phyloP scores from a whole-genome alignment of 768 basidiomycete genomes.

The Botryobasidium botryosum region DNA sequence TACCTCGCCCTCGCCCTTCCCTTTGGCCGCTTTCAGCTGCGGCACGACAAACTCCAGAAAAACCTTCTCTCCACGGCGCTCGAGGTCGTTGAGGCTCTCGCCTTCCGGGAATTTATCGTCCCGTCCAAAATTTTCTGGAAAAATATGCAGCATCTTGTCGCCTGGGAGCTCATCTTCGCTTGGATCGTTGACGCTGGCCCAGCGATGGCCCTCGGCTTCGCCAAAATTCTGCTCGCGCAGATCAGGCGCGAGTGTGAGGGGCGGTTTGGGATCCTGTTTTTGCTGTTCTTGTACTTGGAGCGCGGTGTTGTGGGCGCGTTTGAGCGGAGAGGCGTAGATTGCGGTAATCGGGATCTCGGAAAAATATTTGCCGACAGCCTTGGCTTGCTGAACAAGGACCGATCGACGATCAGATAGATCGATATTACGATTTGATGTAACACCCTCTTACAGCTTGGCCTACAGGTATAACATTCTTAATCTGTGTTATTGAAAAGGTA shows the following conservation, averaged over 20 bases:
- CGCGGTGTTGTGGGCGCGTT: conserved; percentile 25
- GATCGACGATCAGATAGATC: too few relatives aligned
- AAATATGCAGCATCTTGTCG: conserved; percentile 5
- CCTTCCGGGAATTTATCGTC: conserved; percentile 21
- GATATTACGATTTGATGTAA: too few relatives aligned
- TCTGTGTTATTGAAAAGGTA: too few relatives aligned
- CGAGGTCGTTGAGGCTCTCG: conserved; percentile 25
- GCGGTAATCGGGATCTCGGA: conserved; percentile 16
- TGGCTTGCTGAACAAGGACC: conserved; percentile 27
- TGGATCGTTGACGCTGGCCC: conserved; percentile 1
- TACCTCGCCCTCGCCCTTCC: conserved; percentile 11
- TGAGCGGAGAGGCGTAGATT: conserved; percentile 23
- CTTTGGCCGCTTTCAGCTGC: conserved; percentile 15
- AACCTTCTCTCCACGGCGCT: conserved; percentile 20
- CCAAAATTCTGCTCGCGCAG: conserved; percentile 28
- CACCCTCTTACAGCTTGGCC: too few relatives aligned
- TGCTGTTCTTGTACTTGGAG: conserved; percentile 15
- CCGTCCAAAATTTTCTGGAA: conserved; percentile 10
- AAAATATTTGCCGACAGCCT: conserved; percentile 15
- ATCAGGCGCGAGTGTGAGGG: conserved; percentile 17
- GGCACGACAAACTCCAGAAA: conserved; percentile 23
- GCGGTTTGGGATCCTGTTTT: conserved; percentile 17
- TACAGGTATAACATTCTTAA: too few relatives aligned
- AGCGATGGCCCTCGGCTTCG: conserved; percentile 18
- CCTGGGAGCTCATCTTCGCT: too few relatives aligned